Evolutionary conservation across 23 red algal species (phyloP), one percentile per base, ranked within the genome.

Genomic region (Gracilaria domingensis): DNA sequence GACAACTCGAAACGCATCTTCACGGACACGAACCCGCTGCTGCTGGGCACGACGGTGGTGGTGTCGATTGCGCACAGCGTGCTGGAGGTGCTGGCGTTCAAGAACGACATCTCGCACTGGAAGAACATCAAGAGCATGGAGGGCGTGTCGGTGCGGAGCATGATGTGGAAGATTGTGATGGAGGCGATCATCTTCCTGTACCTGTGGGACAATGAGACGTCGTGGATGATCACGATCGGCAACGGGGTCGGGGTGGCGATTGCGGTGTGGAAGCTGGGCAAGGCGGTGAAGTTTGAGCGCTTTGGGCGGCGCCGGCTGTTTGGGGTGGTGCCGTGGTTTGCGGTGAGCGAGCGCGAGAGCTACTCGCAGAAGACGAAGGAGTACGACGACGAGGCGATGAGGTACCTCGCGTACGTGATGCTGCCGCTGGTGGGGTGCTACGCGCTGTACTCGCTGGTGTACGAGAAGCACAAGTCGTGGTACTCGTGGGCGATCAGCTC

Each of bases 161-260:
- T 98, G 96, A 76, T 98, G 18, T 98, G 96, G 96, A 98, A 98
- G 21, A 81, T 98, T 86, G 96, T 89, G 56, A 98, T 98, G 96
- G 85, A 98, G 48, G 83, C 79, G 30, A 93, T 98, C 38, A 86
- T 98, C 21, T 75, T 98, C n/a, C 53, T 98, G 69, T 98, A 98
- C 65, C 50, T 98, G 24, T 84, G 88, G 72, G 96, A 98, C 76
- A 98, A 95, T 33, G 96, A 98, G 76, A 98, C 96, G 26, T 94
- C 91, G 32, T 95, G 85, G 86, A 98, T 98, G 96, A 93, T 98
- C n/a, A 82, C 93, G 56, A 56, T 95, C 39, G 84, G 91, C 8
- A 87, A 88, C 26, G 82, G 69, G 30, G 69, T 98, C 25, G 93
- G 93, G 50, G 32, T 95, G 59, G 88, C 34, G 42, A 86, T 98